A percentile compares a stretch with the other conserved stretches of the same genome.
These are phyloP conservation scores for Morella rubra DNA, from an alignment of 306 rosid species.

Conservation along the genomic window DNA sequence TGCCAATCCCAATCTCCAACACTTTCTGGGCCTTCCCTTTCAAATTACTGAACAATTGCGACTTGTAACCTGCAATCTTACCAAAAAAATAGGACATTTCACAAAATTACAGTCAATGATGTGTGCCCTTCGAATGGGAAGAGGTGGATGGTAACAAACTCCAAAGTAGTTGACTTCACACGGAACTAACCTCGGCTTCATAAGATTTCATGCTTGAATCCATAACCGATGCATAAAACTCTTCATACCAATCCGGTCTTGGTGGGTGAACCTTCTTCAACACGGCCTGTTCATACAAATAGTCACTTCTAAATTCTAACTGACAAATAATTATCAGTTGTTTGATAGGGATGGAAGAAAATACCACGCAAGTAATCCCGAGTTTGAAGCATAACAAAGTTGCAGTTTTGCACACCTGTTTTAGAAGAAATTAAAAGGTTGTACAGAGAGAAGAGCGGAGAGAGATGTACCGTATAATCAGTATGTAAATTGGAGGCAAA, in stretches of 20 bases:
- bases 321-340: not conserved
- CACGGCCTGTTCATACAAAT: slow-evolving; percentile 33
- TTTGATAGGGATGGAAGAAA: too few species aligned
- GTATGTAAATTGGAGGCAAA: slow-evolving; percentile 39
- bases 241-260: slow-evolving; percentile 83
- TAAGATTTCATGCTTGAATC: slow-evolving; percentile 44
- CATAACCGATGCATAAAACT: slow-evolving; percentile 61
- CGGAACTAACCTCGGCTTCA: slow-evolving; percentile 63
- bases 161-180: slow-evolving; percentile 1
- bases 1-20: slow-evolving; percentile 85
- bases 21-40: slow-evolving; percentile 67
- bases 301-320: not conserved
- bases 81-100: slow-evolving; percentile 22
- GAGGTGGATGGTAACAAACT: not conserved
- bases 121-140: not conserved
- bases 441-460: not conserved
- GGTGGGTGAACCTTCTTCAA: slow-evolving; percentile 65
- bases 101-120: slow-evolving; percentile 6
- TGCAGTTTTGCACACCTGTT: not conserved
- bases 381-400: too few species aligned
- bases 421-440: not conserved
- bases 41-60: slow-evolving; percentile 52
- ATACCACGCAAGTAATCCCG: too few species aligned
- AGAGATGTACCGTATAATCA: slow-evolving; percentile 51
- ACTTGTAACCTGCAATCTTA: slow-evolving; percentile 79